Evolutionary conservation across 108 stramenopile genomes (phyloP), one percentile per base, ranked within the genome.

Genomic region (Pseudonitzschia multiseries): DNA sequence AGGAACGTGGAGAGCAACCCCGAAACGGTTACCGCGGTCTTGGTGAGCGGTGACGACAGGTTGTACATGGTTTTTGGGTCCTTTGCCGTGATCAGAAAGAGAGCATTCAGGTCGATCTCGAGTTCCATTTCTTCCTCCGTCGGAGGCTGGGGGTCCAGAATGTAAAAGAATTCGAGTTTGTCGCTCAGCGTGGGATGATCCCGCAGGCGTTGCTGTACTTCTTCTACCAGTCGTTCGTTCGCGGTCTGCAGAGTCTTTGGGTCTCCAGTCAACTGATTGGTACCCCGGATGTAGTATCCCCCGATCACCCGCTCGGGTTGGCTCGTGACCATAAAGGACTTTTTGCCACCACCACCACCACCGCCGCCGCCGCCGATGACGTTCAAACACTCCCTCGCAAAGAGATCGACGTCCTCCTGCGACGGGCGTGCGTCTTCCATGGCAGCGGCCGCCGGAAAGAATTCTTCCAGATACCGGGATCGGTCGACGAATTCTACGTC

Each of bases 261-360:
- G 24, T 5, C 12, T 64, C 66, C 62, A n/a, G n/a, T n/a, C 52
- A 79, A 46, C 26, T 50, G 43, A 57, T 85, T 85, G 33, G 63
- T 66, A 20, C 90, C 90, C 10, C 87, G 81, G 24, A 92, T 81
- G 48, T 89, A 78, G 57, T 80, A 92, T 57, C 90, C 90, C 32
- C 90, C 90, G 20, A 84, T 72, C 33, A 92, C 81, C 27, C 72
- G 51, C 65, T 89, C 85, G 6, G 87, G 90, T 68, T 92, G 89
- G 31, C 82, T 76, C 27, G 76, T 76, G 8, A 87, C 86, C 76
- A 83, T 85, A 40, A 86, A 92, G 5, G 72, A 72, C 42, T 82
- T 84, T 22, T 70, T 74, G 29, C 20, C 33, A 5, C 27, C 4
- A 4, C 27, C n/a, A n/a, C n/a, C n/a, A n/a, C n/a, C n/a, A n/a